Evolutionary conservation across 73 alveolate genomes (phyloP).

Genomic region (Tetrahymena malaccensis): DNA sequence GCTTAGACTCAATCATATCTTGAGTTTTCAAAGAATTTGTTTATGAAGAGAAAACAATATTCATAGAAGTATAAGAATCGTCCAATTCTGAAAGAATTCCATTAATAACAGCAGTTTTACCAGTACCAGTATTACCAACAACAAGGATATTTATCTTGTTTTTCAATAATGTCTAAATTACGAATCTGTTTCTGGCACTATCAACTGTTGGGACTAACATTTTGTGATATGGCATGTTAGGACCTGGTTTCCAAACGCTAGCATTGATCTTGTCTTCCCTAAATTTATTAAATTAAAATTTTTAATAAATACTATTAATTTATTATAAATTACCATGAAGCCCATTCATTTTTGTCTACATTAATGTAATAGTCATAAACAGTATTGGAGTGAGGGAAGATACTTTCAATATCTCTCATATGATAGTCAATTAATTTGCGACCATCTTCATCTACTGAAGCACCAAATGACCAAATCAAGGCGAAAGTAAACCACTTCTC

Average conservation of each 20-base stretch:
- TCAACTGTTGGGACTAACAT: conserved; percentile 94
- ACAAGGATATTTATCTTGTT: conserved; percentile 50
- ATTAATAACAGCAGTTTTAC: conserved; percentile 94
- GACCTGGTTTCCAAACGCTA: conserved; percentile 80
- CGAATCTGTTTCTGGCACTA: conserved; percentile 78
- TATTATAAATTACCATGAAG: conserved; percentile 64
- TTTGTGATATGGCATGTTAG: conserved; percentile 77
- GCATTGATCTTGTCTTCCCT: conserved; percentile 83
- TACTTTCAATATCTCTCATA: conserved; percentile 78
- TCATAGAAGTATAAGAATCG: conserved; percentile 57
- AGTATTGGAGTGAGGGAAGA: conserved; percentile 78
- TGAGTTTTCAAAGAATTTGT: conserved; percentile 82
- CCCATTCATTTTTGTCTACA: conserved; percentile 97
- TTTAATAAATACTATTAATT: no score
- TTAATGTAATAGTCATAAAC: conserved; percentile 91
- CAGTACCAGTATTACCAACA: conserved; percentile 99
- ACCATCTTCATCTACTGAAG: conserved; percentile 85
- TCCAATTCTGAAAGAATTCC: conserved; percentile 19
- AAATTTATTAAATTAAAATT: no score
- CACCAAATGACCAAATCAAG: conserved; percentile 91
- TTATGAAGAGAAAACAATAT: conserved; percentile 95
- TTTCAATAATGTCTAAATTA: conserved; percentile 10
- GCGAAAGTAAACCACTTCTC: conserved; percentile 89
- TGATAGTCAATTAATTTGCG: conserved; percentile 65
- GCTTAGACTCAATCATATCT: conserved; percentile 92